Conservation (phyloP, 2,329 filamentous ascomycete species). For the Cytospora leucostoma region DNA sequence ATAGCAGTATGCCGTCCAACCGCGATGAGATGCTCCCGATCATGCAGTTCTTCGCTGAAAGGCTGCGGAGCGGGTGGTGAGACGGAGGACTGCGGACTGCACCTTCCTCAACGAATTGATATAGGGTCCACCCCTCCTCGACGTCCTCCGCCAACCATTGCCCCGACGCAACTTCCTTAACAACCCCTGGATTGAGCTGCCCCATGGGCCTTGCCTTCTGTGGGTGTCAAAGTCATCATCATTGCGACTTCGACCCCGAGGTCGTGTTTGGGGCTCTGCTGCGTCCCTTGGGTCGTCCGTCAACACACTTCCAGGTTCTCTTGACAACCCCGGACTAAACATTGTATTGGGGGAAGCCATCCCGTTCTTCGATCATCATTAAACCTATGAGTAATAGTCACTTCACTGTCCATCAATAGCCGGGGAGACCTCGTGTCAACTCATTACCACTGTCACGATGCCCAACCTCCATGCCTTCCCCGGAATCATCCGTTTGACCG, state of each 20-base stretch:
- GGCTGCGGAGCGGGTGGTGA: constrained; percentile 47
- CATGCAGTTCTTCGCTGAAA: constrained; percentile 78
- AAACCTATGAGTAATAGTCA: constrained; percentile 1
- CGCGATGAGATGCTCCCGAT: constrained; percentile 86
- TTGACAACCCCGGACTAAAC: neutral
- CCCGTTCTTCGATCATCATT: neutral
- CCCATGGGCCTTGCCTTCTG: neutral
- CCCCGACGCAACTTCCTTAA: neutral
- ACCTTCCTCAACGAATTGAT: constrained; percentile 1
- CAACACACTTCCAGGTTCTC: neutral
- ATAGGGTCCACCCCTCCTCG: neutral
- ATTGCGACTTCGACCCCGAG: neutral
- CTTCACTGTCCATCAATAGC: constrained; percentile 1
- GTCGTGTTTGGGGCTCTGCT: neutral
- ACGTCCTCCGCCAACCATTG: neutral
- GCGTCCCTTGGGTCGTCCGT: neutral
- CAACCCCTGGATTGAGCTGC: neutral
- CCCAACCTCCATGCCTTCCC: neutral
- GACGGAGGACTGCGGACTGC: constrained; percentile 8
- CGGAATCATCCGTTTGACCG: neutral
- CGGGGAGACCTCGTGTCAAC: neutral
- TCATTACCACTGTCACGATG: neutral
- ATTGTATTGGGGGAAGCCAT: neutral
- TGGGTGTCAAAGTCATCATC: neutral
- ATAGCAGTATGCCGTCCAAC: constrained; percentile 80